phyloP scores from a whole-genome alignment of 441 rosid genomes.

The Euphorbia schlechtendalii region DNA sequence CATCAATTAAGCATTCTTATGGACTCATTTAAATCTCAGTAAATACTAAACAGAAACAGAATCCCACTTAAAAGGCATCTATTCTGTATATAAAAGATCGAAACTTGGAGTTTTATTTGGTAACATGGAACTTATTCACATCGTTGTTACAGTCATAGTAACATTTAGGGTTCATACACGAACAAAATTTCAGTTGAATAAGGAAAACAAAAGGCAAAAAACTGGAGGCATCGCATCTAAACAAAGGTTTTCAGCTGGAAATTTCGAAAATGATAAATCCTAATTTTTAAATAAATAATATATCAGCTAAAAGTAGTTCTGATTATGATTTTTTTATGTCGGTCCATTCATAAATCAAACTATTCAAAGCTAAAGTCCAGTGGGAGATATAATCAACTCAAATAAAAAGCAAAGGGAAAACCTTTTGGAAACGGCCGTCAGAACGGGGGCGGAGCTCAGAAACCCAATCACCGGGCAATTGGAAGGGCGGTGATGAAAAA shows the following conservation, averaged over 20 bases:
- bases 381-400: background rate
- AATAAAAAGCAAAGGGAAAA: background rate
- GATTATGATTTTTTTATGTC: too few relatives aligned
- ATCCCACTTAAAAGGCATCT: background rate
- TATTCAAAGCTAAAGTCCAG: background rate
- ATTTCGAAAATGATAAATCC: too few relatives aligned
- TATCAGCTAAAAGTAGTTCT: too few relatives aligned
- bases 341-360: background rate
- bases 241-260: background rate
- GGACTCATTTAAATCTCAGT: background rate
- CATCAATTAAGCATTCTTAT: background rate
- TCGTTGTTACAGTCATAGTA: too few relatives aligned
- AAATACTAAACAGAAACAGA: background rate
- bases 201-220: too few relatives aligned
- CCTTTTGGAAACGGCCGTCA: constrained; percentile 15
- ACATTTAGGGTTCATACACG: too few relatives aligned
- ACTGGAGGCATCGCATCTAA: background rate
- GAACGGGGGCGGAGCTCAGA: constrained; percentile 30
- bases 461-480: constrained; percentile 34
- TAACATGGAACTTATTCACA: too few relatives aligned
- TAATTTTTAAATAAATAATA: too few relatives aligned
- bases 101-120: too few relatives aligned
- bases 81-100: too few relatives aligned
- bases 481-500: constrained; percentile 9
- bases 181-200: too few relatives aligned